Conservation (phyloP, 1,284 basidiomycete species). For the Boletus smithii region DNA sequence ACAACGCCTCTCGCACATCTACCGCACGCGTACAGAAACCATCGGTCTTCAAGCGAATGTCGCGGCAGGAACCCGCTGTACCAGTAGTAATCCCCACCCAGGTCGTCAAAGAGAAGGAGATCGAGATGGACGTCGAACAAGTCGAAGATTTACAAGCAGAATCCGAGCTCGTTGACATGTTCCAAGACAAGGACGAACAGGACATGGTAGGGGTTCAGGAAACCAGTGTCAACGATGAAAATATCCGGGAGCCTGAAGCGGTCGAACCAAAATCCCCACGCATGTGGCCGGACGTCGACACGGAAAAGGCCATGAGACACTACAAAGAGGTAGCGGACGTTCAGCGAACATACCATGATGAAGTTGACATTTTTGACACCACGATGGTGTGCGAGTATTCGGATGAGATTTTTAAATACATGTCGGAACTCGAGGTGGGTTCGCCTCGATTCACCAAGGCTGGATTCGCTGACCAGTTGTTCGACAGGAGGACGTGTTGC, state of each 20-base stretch:
- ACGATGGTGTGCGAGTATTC: conserved; percentile 99
- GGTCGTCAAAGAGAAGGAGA: conserved; percentile 39
- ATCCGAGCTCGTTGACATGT: conserved; percentile 32
- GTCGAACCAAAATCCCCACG: conserved; percentile 41
- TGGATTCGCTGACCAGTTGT: conserved; percentile 15
- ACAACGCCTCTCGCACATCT: conserved; percentile 39
- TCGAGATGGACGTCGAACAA: conserved; percentile 62
- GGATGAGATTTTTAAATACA: conserved; percentile 96
- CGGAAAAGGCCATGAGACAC: conserved; percentile 54
- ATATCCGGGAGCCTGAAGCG: conserved; percentile 39
- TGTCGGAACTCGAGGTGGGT: conserved; percentile 85
- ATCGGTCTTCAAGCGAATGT: conserved; percentile 40
- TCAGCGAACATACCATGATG: conserved; percentile 72
- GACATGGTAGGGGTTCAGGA: conserved; percentile 49
- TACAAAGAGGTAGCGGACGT: conserved; percentile 63
- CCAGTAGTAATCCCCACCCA: conserved; percentile 36
- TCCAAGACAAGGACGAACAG: conserved; percentile 56
- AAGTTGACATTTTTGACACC: conserved; percentile 84
- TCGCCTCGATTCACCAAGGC: neutral
- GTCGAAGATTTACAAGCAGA: conserved; percentile 30
- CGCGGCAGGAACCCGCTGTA: conserved; percentile 42
- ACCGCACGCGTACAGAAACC: conserved; percentile 33
- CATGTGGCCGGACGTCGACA: conserved; percentile 68
- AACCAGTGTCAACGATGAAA: conserved; percentile 45
- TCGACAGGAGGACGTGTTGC: conserved; percentile 80